phyloP scores from a whole-genome alignment of 2,329 filamentous ascomycete genomes.

The Colletotrichum magnum region DNA sequence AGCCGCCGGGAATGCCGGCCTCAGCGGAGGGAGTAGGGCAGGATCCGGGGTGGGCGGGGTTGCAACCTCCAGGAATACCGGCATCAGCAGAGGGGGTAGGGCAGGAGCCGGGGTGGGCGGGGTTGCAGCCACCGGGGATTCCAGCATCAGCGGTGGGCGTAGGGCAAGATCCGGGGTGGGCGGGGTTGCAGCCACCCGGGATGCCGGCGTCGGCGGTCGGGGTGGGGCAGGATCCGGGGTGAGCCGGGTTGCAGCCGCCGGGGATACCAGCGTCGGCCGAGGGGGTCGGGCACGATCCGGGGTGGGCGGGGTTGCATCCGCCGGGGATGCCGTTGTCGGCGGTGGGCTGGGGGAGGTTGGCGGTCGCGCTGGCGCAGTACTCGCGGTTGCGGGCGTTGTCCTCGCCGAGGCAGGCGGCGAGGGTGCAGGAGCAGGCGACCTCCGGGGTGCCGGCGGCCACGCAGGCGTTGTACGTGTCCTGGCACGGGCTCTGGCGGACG shows the following conservation, averaged over 20 bases:
- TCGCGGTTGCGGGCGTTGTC: slow-evolving; percentile 34
- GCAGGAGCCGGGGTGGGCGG: neutral
- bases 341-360: slow-evolving; percentile 23
- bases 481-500: slow-evolving; percentile 14
- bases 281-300: neutral
- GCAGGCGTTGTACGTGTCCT: slow-evolving; percentile 10
- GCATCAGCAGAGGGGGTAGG: neutral
- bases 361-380: slow-evolving; percentile 22
- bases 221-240: neutral
- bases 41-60: neutral
- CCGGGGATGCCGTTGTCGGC: neutral
- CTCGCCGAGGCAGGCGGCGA: slow-evolving; percentile 25
- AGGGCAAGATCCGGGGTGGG: neutral
- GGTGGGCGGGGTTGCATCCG: neutral
- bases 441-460: slow-evolving; percentile 15
- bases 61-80: neutral
- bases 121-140: neutral
- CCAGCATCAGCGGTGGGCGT: neutral
- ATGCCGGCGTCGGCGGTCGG: slow-evolving; percentile 2
- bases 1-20: neutral
- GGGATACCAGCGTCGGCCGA: neutral
- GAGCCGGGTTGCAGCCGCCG: neutral
- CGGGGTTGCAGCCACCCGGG: neutral
- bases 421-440: slow-evolving; percentile 18
- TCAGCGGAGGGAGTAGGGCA: slow-evolving; percentile 1